Evolutionary conservation across 2,329 filamentous ascomycete species (phyloP).

Genomic region (Teratosphaeria epicoccoides): DNA sequence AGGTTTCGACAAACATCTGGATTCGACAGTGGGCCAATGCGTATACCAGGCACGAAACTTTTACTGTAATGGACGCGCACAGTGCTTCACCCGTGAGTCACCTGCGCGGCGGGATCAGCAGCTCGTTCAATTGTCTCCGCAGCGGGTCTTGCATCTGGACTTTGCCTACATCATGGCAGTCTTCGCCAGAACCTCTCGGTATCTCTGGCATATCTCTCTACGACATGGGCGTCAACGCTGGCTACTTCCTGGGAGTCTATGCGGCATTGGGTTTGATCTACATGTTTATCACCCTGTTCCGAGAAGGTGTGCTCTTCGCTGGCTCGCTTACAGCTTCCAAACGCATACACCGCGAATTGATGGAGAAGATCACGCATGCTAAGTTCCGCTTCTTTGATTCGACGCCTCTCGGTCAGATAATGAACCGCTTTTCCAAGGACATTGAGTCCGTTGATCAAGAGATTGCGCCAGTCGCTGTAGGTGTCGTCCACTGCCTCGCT

Average conservation of each 20-base stretch:
- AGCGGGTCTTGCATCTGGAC: constrained; percentile 43
- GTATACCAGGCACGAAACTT: constrained; percentile 47
- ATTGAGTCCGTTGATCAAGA: constrained; percentile 92
- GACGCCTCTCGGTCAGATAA: constrained; percentile 87
- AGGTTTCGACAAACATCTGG: constrained; percentile 86
- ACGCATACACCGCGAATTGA: constrained; percentile 68
- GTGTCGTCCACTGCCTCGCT: constrained; percentile 54
- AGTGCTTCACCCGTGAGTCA: constrained; percentile 32
- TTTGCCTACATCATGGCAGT: constrained; percentile 20
- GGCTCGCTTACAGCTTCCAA: constrained; percentile 82
- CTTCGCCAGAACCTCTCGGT: not conserved
- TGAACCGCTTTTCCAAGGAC: constrained; percentile 98
- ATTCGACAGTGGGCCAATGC: constrained; percentile 92
- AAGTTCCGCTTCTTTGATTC: constrained; percentile 98
- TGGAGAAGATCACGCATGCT: constrained; percentile 70
- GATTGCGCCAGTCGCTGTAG: constrained; percentile 82
- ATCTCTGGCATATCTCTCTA: not conserved
- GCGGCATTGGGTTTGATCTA: constrained; percentile 68
- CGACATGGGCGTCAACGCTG: constrained; percentile 56
- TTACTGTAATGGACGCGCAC: constrained; percentile 25
- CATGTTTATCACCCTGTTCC: constrained; percentile 67
- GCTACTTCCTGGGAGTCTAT: constrained; percentile 77
- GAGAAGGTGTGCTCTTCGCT: constrained; percentile 83
- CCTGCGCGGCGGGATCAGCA: constrained; percentile 30
- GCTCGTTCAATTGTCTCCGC: constrained; percentile 37